These are phyloP conservation scores for Austroboletus eburneus DNA, from an alignment of 768 basidiomycete species.

Conservation along the genomic window DNA sequence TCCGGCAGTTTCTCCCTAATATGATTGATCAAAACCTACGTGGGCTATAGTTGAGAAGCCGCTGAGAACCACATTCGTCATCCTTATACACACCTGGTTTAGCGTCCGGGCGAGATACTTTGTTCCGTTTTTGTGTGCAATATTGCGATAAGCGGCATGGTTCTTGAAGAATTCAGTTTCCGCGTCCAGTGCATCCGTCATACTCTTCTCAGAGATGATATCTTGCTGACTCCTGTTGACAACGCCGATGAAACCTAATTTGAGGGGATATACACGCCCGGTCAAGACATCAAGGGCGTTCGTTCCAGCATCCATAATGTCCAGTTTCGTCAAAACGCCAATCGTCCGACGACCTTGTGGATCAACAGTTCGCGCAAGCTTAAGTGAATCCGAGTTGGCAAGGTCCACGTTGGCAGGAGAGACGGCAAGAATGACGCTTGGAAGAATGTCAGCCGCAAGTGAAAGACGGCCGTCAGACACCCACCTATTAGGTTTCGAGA, in stretches of 20 bases:
- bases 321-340: constrained; percentile 94
- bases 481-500: constrained; percentile 94
- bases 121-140: constrained; percentile 97
- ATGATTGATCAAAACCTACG: constrained; percentile 90
- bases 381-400: constrained; percentile 96
- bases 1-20: constrained; percentile 98
- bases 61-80: not conserved
- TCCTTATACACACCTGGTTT: constrained; percentile 69
- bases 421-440: constrained; percentile 92
- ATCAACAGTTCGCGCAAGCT: constrained; percentile 93
- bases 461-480: constrained; percentile 13
- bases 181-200: constrained; percentile 78
- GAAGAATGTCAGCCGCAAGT: constrained; percentile 5
- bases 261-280: constrained; percentile 95
- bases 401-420: constrained; percentile 98
- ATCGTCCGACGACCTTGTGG: constrained; percentile 95
- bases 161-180: constrained; percentile 90
- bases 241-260: constrained; percentile 96
- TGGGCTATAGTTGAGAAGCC: not conserved
- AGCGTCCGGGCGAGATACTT: constrained; percentile 89
- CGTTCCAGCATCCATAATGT: constrained; percentile 99
- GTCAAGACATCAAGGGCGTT: constrained; percentile 96
- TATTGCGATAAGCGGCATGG: constrained; percentile 90
- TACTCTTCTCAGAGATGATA: constrained; percentile 81
- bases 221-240: constrained; percentile 98